Evolutionary conservation across 1,139 yeast species (phyloP).

Genomic region (Candida sanyaensis): DNA sequence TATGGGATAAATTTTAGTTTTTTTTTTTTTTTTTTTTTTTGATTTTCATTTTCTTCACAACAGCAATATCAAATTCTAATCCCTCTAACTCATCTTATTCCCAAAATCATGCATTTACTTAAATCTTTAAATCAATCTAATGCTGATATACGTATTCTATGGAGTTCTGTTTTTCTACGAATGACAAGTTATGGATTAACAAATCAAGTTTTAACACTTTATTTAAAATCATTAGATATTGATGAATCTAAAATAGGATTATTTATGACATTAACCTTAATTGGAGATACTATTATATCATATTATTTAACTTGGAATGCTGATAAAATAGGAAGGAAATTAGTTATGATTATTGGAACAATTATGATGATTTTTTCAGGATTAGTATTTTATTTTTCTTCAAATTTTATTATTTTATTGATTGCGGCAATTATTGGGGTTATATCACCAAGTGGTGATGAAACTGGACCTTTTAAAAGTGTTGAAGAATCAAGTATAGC

Average conservation of each 20-base stretch:
- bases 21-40: too few relatives aligned
- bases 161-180: constrained; percentile 71
- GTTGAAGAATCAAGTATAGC: constrained; percentile 88
- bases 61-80: neutral
- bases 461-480: constrained; percentile 90
- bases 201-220: constrained; percentile 76
- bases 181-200: constrained; percentile 81
- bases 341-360: constrained; percentile 66
- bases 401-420: constrained; percentile 57
- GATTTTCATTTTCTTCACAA: too few relatives aligned
- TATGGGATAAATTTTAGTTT: too few relatives aligned
- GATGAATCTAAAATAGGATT: constrained; percentile 65
- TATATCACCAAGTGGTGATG: constrained; percentile 89
- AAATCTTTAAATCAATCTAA: constrained; percentile 29
- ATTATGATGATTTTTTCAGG: constrained; percentile 75
- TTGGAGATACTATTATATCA: constrained; percentile 40
- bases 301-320: constrained; percentile 34
- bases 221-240: constrained; percentile 57
- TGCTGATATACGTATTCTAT: constrained; percentile 62
- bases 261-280: constrained; percentile 60
- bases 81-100: too few relatives aligned
- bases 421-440: constrained; percentile 61
- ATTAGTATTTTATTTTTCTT: constrained; percentile 50
- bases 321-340: constrained; percentile 51
- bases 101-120: constrained; percentile 28